Percentiles rank a stretch among this genome's conserved stretches.
Evolutionary conservation across 805 yeast species (phyloP).

Genomic region (Candida koratica): DNA sequence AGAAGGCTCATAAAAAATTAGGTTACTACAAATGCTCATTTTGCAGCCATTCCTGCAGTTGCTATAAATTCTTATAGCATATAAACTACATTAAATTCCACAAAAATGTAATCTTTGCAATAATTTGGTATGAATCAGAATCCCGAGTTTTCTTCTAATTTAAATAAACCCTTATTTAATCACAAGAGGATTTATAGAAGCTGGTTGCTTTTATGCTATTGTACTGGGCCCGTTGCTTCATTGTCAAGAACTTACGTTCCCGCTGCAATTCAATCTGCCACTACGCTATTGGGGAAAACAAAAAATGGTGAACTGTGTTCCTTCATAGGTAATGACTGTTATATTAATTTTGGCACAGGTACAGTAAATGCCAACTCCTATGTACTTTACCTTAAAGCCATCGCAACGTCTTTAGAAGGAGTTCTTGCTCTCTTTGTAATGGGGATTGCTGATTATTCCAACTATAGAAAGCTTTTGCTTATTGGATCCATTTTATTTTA

Average conservation of each 20-base stretch:
- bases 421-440: conserved; percentile 30
- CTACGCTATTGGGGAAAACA: conserved; percentile 27
- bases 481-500: conserved; percentile 27
- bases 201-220: conserved; percentile 38
- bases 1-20: no score
- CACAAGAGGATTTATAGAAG: conserved; percentile 15
- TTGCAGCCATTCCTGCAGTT: no score
- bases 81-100: no score
- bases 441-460: conserved; percentile 41
- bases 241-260: conserved; percentile 41
- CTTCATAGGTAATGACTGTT: conserved; percentile 34
- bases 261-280: conserved; percentile 37
- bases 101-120: no score
- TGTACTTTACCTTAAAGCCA: conserved; percentile 35
- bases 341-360: conserved; percentile 31
- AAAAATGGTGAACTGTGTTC: conserved; percentile 22
- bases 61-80: no score
- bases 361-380: conserved; percentile 32
- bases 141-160: no score
- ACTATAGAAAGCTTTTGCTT: conserved; percentile 31
- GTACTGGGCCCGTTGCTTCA: conserved; percentile 42
- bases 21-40: neutral
- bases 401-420: conserved; percentile 38
- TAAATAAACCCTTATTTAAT: neutral
- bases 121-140: no score